phyloP scores from a whole-genome alignment of 1,284 basidiomycete genomes.

The Pseudozyma sp. region DNA sequence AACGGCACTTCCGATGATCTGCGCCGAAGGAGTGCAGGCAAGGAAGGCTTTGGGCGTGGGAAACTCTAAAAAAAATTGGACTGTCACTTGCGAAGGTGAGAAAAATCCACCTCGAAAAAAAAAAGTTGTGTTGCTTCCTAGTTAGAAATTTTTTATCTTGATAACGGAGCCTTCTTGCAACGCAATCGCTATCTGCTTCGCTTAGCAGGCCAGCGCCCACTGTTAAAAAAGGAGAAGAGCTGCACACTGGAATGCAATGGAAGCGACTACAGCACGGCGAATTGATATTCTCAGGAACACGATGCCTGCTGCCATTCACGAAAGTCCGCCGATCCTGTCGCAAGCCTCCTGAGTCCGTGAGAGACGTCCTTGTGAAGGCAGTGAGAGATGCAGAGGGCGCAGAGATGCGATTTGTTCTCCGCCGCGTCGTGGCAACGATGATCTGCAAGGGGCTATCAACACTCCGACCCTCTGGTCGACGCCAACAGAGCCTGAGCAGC shows the following conservation, averaged over 20 bases:
- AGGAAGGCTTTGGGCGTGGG: conserved; percentile 11
- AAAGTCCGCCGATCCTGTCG: no score
- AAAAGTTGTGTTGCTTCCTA: background rate
- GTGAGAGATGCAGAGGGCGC: no score
- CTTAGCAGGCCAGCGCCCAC: conserved; percentile 1
- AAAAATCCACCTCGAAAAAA: conserved; percentile 12
- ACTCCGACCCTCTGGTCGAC: no score
- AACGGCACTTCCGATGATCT: background rate
- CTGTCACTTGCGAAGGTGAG: background rate
- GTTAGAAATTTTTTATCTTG: background rate
- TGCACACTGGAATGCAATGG: no score
- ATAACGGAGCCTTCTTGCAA: background rate
- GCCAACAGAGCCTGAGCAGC: no score
- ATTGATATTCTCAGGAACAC: no score
- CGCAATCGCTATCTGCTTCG: conserved; percentile 1
- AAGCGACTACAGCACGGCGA: no score
- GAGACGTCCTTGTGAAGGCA: no score
- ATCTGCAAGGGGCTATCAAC: background rate
- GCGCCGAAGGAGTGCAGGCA: background rate
- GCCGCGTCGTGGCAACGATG: background rate
- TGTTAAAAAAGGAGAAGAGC: no score
- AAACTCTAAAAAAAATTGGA: conserved; percentile 8
- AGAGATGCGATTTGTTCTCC: no score
- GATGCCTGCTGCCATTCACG: no score
- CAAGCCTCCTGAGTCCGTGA: no score